Evolutionary conservation across 1,139 yeast genomes (phyloP), one percentile per base, ranked within the genome.

Genomic region (Taiozyma sp.): DNA sequence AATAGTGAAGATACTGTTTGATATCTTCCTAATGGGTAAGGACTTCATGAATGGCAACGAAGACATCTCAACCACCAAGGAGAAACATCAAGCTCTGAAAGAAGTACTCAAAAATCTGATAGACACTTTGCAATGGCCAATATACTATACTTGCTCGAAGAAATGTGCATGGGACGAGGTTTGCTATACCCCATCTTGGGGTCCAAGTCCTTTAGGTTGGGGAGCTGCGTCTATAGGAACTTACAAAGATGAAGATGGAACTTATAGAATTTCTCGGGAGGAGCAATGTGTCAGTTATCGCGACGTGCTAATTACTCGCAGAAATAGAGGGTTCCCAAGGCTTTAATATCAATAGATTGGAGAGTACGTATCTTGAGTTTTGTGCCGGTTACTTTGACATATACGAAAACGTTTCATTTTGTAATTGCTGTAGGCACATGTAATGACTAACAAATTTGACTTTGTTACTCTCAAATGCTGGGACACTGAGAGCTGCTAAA

Each of bases 171-270:
- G 67, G 62, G 72, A 75, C 56, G 79, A 78, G 54, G 57, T 78
- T 1, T 81, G 85, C 58, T 78, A 70, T 50, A 71, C 78, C 6
- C 84, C 84, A 1, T 73, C 81, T 0, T 80, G 84, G 84, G 84
- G 84, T 0, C 84, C 85, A 1, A 67, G 76, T 1, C 81, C 83
- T 2, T 44, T 76, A 22, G 75, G 78, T 2, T 60, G 61, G 61
- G 52, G 54, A 12, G 52, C 48, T 4, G 13, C 23, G 10, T 8
- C 34, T 1, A 41, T 53, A 30, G 62, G 60, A 4, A 51, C 55
- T 1, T 50, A 50, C 41, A 13, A 14, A 16, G 55, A 53, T 23
- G 50, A 28, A 4, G n/a, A 46, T 16, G 58, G 57, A 0, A 50
- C 45, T 2, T 2, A 5, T 16, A 52, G 61, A 48, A 51, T 57